Evolutionary conservation across 352 stramenopile species (phyloP), one percentile per base, ranked within the genome.

Genomic region (Phytophthora hibernalis): DNA sequence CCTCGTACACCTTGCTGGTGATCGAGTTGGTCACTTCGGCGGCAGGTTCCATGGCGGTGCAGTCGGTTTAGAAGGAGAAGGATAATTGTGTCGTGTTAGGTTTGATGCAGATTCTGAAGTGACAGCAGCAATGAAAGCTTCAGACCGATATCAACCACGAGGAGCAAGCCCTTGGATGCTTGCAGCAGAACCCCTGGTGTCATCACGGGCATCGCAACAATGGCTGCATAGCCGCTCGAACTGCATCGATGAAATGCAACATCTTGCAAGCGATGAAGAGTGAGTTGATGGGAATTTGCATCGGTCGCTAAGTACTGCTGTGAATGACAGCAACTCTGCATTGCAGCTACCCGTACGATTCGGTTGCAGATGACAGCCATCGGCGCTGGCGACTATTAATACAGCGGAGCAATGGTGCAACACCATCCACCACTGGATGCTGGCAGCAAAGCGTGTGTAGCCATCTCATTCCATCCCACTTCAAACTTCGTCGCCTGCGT

Each of bases 1-100:
- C 35, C 16, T 65, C 65, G 52, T 72, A 72, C 37, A 72, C 31
- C 52, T 69, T 68, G 22, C 37, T 52, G 22, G 53, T 30, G 53
- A 72, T 65, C 6, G 65, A 61, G 37, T 45, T 51, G 48, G 44
- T 55, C 38, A 65, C 45, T 42, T 24, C 44, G 21, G 37, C n/a
- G 10, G 56, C 31, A n/a, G 58, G 58, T 40, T 64, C 43, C 58
- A 72, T 68, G 16, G 24, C 16, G 15, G 28, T 4, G 12, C 24
- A 31, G 37, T 21, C 16, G 15, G 37, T 11, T 44, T 16, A 5
- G 10, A 13, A 35, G 45, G 35, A 18, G 35, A 28, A 49, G 18
- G 22, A 7, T 7, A 24, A 21, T 53, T 16, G 21, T 16, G 15
- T 7, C 48, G 38, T 56, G 30, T 21, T 70, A 20, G 13, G 21